phyloP scores from a whole-genome alignment of 352 stramenopile species.

The Phytophthora sp. region DNA sequence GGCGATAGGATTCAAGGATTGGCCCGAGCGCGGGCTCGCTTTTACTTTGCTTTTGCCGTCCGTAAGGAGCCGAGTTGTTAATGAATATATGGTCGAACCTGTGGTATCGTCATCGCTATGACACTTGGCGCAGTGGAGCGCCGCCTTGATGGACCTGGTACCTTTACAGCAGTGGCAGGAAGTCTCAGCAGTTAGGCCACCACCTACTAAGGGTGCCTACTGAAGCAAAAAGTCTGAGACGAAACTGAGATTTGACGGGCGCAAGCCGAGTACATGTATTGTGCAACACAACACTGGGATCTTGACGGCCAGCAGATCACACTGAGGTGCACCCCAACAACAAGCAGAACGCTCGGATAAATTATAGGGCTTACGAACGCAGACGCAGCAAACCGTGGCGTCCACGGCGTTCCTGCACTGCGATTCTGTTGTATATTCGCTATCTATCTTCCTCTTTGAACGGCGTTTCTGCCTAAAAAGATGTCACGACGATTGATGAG shows the following conservation, averaged over 20 bases:
- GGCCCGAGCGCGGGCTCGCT: conserved; percentile 10
- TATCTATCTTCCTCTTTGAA: no score
- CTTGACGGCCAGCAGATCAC: conserved; percentile 1
- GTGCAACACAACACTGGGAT: not conserved
- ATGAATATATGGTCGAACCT: not conserved
- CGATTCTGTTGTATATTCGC: no score
- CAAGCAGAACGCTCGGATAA: not conserved
- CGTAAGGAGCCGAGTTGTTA: conserved; percentile 5
- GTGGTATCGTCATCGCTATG: not conserved
- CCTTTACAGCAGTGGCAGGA: no score
- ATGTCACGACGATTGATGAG: no score
- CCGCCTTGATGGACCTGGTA: no score
- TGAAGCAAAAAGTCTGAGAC: not conserved
- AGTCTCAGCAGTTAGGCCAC: no score
- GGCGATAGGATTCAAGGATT: conserved; percentile 29
- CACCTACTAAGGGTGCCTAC: no score
- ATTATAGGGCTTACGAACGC: conserved; percentile 9
- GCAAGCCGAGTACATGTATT: no score
- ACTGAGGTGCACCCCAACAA: not conserved
- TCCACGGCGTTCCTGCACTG: no score
- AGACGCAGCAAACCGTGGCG: not conserved
- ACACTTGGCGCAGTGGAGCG: not conserved
- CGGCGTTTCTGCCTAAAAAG: no score
- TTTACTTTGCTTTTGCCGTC: conserved; percentile 32
- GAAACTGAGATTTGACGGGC: not conserved